These are phyloP conservation scores for Fusarium nurragi DNA, from an alignment of 2,329 filamentous ascomycete species.

Conservation along the genomic window DNA sequence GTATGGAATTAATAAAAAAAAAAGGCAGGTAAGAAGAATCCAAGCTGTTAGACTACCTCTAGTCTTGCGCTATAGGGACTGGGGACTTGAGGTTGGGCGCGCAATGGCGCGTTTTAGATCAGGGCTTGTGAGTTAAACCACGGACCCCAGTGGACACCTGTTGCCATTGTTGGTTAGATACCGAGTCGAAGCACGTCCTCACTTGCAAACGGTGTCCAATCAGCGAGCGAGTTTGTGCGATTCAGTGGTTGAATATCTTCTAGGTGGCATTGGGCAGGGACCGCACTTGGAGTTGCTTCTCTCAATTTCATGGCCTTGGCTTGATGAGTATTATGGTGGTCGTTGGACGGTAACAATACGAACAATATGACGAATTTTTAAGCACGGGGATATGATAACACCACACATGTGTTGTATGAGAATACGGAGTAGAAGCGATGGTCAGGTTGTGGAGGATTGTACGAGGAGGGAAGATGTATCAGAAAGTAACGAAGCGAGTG, in stretches of 20 bases:
- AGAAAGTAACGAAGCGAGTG: slow-evolving; percentile 20
- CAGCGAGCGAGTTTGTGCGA: slow-evolving; percentile 2
- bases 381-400: slow-evolving; percentile 16
- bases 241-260: slow-evolving; percentile 6
- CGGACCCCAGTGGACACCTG: slow-evolving; percentile 11
- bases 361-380: neutral
- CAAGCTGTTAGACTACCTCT: slow-evolving; percentile 1
- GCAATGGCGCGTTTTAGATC: slow-evolving; percentile 38
- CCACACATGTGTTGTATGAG: slow-evolving; percentile 8
- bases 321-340: neutral
- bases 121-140: slow-evolving; percentile 20
- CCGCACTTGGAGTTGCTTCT: slow-evolving; percentile 1
- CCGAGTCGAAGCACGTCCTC: slow-evolving; percentile 7
- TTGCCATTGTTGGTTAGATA: slow-evolving; percentile 22
- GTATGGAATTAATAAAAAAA: slow-evolving; percentile 14
- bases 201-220: slow-evolving; percentile 30
- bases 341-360: neutral
- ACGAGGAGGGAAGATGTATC: slow-evolving; percentile 16
- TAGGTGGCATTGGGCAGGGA: slow-evolving; percentile 13
- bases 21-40: slow-evolving; percentile 21
- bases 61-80: slow-evolving; percentile 4
- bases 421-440: slow-evolving; percentile 7
- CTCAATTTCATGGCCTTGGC: slow-evolving; percentile 8
- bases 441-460: slow-evolving; percentile 27
- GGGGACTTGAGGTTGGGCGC: slow-evolving; percentile 29